Base-by-base conservation (phyloP, 1,139 yeast genomes). In the Nakaseomyces kungkrabaensis region DNA sequence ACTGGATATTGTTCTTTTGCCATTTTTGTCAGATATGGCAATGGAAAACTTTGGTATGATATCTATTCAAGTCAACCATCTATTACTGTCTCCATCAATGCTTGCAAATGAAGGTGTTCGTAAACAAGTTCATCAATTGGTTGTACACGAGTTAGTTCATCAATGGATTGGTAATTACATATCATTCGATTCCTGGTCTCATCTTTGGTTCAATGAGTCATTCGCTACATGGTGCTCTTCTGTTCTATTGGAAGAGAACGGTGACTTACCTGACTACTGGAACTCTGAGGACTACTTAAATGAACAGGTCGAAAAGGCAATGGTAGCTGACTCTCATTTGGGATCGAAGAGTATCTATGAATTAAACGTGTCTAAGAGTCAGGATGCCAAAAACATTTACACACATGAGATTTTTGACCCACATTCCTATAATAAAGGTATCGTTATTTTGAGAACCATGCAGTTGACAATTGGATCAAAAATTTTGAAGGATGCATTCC, bases 11-110 rank as follows among this genome's bases (percentile, higher is more conserved):
- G 76, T 81, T 2, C 77, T 85, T 1, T 63, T 85, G 11, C 92
- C 92, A 5, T 82, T 80, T 57, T 71, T 85, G 52, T 73, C 79
- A 34, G 90, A 84, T 63, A 85, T 86, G 52, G 92, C 86, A 4
- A 85, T 83, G 82, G 94, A 85, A 62, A 83, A 84, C 60, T 81
- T 85, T 78, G 85, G 87, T 3, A 68, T 82, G 68, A 73, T 84
- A 34, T 76, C 83, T 3, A 72, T 82, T 7, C 74, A 81, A 51
- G 73, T 77, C 46, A 71, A 73, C 46, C 81, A 78, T 54, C 59
- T 81, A 10, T 63, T 81, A 22, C 54, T 77, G 10, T 68, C 73
- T 1, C 68, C 68, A 29, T 26, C 54, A 25, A 67, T 71, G 1
- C 50, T 69, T 42, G 58, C 63, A 3, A 61, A 62, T 41, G 50